Percentiles rank a stretch among this genome's conserved stretches.
Evolutionary conservation across 352 stramenopile species (phyloP).

Genomic region (Plasmopara halstedii): DNA sequence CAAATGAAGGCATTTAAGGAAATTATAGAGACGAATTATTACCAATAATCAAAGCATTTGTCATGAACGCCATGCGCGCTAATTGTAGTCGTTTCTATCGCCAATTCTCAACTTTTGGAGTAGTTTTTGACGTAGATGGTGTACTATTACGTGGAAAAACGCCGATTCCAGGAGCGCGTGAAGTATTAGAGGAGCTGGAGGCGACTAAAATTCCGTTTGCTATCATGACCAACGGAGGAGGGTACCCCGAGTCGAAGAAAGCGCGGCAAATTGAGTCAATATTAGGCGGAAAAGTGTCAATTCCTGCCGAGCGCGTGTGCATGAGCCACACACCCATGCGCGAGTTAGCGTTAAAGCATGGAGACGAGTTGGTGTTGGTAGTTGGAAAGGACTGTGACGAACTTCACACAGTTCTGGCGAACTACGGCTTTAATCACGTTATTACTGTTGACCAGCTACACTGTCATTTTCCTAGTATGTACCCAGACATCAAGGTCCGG

Average conservation of each 20-base stretch:
- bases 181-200: constrained; percentile 63
- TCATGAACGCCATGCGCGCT: constrained; percentile 19
- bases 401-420: constrained; percentile 50
- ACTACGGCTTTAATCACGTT: constrained; percentile 81
- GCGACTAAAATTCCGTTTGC: constrained; percentile 56
- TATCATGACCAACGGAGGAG: constrained; percentile 84
- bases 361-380: constrained; percentile 66
- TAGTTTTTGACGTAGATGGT: constrained; percentile 81
- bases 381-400: constrained; percentile 74
- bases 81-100: background rate
- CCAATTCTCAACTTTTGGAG: constrained; percentile 48
- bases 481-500: constrained; percentile 65
- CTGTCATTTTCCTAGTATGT: constrained; percentile 70
- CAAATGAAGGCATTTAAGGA: background rate
- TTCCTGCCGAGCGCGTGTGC: constrained; percentile 39
- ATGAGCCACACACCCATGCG: constrained; percentile 84
- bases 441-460: constrained; percentile 72
- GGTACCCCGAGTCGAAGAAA: constrained; percentile 74
- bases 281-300: constrained; percentile 44
- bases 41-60: background rate
- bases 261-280: constrained; percentile 63
- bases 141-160: constrained; percentile 71
- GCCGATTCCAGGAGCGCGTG: constrained; percentile 53
- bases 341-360: constrained; percentile 48
- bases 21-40: background rate